These are phyloP conservation scores for Dissophora ornata DNA, from an alignment of 192 early-diverging fungal genomes.

Conservation along the genomic window DNA sequence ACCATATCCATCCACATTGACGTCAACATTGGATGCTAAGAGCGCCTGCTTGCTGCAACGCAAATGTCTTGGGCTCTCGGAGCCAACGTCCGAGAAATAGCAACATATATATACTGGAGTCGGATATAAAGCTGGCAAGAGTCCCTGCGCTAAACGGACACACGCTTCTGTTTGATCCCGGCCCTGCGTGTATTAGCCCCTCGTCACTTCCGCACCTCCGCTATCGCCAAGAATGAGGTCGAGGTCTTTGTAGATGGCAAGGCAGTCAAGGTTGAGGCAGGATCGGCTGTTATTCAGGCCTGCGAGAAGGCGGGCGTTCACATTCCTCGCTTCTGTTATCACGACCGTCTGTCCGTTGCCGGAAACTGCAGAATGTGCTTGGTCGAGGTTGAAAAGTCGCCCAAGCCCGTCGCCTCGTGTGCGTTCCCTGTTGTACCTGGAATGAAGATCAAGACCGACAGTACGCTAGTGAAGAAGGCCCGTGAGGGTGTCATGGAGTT, in stretches of 20 bases:
- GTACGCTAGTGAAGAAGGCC: conserved; percentile 94
- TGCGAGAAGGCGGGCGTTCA: conserved; percentile 95
- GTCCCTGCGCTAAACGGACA: too few species aligned
- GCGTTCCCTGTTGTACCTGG: conserved; percentile 97
- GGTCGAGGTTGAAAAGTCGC: conserved; percentile 96
- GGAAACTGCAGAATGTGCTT: conserved; percentile 99
- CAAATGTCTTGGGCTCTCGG: too few species aligned
- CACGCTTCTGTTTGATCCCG: too few species aligned
- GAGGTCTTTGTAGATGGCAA: conserved; percentile 94
- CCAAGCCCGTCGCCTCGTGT: conserved; percentile 98
- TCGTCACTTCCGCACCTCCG: conserved; percentile 59
- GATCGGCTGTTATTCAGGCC: conserved; percentile 96
- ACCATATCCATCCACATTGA: too few species aligned
- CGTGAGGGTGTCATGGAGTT: conserved; percentile 96
- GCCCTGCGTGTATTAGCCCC: too few species aligned
- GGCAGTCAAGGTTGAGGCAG: conserved; percentile 89
- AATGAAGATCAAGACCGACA: conserved; percentile 97
- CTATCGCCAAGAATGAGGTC: conserved; percentile 70
- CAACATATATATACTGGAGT: too few species aligned
- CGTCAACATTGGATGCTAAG: too few species aligned
- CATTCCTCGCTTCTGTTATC: conserved; percentile 82
- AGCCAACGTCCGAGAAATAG: too few species aligned
- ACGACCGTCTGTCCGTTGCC: conserved; percentile 89
- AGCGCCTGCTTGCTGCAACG: too few species aligned
- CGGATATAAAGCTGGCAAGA: too few species aligned